phyloP scores from a whole-genome alignment of 192 early-diverging fungal species.

The Backusella psychrophila region DNA sequence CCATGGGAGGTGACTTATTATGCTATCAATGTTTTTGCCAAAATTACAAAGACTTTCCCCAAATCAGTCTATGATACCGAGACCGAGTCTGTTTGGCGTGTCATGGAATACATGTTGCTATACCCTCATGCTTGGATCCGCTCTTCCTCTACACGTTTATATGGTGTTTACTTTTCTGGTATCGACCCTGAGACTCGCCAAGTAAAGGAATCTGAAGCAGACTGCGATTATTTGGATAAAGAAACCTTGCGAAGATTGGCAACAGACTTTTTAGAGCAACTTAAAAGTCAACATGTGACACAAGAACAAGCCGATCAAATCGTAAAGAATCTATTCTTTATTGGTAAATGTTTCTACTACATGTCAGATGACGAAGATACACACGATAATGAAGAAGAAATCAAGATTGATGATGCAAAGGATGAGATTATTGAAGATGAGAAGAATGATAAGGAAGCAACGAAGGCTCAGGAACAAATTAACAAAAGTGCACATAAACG shows the following conservation, averaged over 20 bases:
- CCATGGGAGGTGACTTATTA: slow-evolving; percentile 91
- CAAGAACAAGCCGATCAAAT: slow-evolving; percentile 84
- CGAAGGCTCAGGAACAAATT: slow-evolving; percentile 12
- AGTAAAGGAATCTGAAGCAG: slow-evolving; percentile 17
- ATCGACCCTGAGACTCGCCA: slow-evolving; percentile 56
- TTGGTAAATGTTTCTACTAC: slow-evolving; percentile 74
- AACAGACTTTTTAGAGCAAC: slow-evolving; percentile 55
- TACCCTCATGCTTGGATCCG: slow-evolving; percentile 95
- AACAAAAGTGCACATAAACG: slow-evolving; percentile 31
- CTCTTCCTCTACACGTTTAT: slow-evolving; percentile 60
- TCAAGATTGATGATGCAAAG: slow-evolving; percentile 44
- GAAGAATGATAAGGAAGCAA: slow-evolving; percentile 19
- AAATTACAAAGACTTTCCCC: slow-evolving; percentile 60
- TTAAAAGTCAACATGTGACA: slow-evolving; percentile 63
- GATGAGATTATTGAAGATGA: slow-evolving; percentile 35
- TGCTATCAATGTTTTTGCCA: slow-evolving; percentile 72
- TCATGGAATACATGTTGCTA: slow-evolving; percentile 62
- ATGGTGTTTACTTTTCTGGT: slow-evolving; percentile 76
- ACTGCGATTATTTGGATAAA: slow-evolving; percentile 35
- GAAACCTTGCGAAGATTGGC: slow-evolving; percentile 53
- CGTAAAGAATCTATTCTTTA: slow-evolving; percentile 92
- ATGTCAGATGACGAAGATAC: slow-evolving; percentile 33
- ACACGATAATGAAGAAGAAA: slow-evolving; percentile 32
- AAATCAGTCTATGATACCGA: slow-evolving; percentile 45
- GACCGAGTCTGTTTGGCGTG: slow-evolving; percentile 63